Conservation (phyloP, 73 alveolate genomes). For the Paramecium pentaurelia region DNA sequence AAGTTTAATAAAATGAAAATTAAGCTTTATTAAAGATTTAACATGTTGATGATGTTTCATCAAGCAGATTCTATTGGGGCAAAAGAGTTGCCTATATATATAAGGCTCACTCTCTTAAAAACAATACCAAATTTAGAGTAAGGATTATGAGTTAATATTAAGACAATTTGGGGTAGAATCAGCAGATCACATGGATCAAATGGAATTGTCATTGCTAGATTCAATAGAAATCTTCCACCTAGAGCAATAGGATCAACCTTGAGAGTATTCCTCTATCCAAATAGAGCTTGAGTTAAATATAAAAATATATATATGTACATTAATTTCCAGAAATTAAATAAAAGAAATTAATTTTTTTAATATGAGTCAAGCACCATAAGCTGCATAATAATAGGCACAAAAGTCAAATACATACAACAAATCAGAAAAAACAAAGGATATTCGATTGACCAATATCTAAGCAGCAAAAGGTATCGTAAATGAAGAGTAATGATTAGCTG, state of each 20-base stretch:
- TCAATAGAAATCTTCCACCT: constrained; percentile 83
- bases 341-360: background rate
- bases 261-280: constrained; percentile 90
- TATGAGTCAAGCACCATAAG: constrained; percentile 38
- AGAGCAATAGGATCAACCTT: constrained; percentile 82
- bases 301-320: background rate
- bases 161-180: constrained; percentile 88
- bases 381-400: background rate
- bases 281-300: constrained; percentile 51
- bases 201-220: constrained; percentile 84
- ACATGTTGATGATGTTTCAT: constrained; percentile 69
- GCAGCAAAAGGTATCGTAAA: constrained; percentile 59
- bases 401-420: background rate
- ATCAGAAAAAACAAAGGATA: constrained; percentile 60
- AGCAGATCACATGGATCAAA: constrained; percentile 85
- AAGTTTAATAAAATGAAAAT: constrained; percentile 68
- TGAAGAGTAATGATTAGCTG: constrained; percentile 66
- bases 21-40: constrained; percentile 82
- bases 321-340: background rate
- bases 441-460: constrained; percentile 54
- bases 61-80: constrained; percentile 81
- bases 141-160: background rate
- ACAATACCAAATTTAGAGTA: constrained; percentile 76
- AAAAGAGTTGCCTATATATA: constrained; percentile 82
- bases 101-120: constrained; percentile 69